A percentile compares a stretch with the other conserved stretches of the same genome.
Conservation (phyloP, 306 rosid species). For the Abrus pulchellus region DNA sequence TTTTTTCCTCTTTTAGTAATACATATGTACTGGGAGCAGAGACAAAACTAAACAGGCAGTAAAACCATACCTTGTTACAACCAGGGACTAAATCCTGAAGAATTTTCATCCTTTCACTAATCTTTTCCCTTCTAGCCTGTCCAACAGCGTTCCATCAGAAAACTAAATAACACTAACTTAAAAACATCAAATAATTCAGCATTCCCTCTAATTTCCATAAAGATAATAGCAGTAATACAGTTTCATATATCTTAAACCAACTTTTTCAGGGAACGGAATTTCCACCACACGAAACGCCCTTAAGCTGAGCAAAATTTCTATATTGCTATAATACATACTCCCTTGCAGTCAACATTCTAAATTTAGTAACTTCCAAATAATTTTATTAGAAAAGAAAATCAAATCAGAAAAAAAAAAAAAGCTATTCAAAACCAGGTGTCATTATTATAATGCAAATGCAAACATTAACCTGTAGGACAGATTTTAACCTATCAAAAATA, state of each 20-base stretch:
- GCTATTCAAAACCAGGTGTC: too few species aligned
- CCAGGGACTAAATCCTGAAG: slow-evolving; percentile 97
- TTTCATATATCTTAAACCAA: slow-evolving; percentile 30
- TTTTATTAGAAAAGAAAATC: too few species aligned
- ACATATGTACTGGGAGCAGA: neutral
- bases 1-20: neutral
- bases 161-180: slow-evolving; percentile 28
- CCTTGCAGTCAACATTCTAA: too few species aligned
- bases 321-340: too few species aligned
- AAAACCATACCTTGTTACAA: slow-evolving; percentile 82
- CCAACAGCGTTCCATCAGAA: slow-evolving; percentile 49
- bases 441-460: too few species aligned
- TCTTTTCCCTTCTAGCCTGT: slow-evolving; percentile 98
- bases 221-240: neutral
- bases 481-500: too few species aligned
- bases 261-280: neutral
- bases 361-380: too few species aligned
- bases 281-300: slow-evolving; percentile 20
- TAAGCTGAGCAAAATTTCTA: too few species aligned
- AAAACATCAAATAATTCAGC: slow-evolving; percentile 38
- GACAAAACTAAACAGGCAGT: slow-evolving; percentile 36
- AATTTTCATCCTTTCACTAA: slow-evolving; percentile 92
- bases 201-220: slow-evolving; percentile 26
- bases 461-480: too few species aligned
- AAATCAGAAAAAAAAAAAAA: too few species aligned